Conservation (phyloP, 345 rosid species). For the Hibiscus trionum region DNA sequence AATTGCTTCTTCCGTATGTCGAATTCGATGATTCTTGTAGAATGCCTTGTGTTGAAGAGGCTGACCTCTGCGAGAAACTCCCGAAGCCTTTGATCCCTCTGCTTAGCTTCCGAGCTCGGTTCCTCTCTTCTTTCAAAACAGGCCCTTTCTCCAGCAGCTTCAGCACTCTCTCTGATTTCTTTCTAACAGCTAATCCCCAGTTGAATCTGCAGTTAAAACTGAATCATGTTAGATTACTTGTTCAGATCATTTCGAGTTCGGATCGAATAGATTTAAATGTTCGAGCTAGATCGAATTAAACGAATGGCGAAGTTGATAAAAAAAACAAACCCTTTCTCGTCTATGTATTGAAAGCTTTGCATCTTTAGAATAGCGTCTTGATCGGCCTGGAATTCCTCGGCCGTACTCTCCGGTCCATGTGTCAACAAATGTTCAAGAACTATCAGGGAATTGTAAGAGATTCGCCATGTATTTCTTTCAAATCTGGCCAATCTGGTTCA, state of each 20-base stretch:
- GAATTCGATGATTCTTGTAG: slow-evolving; percentile 27
- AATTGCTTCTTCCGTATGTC: slow-evolving; percentile 41
- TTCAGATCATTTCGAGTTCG: too few species aligned
- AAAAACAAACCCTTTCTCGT: slow-evolving; percentile 66
- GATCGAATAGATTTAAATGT: too few species aligned
- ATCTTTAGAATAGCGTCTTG: slow-evolving; percentile 41
- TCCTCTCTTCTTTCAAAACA: slow-evolving; percentile 66
- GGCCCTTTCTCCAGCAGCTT: slow-evolving; percentile 60
- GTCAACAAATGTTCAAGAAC: slow-evolving; percentile 77
- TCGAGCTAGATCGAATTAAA: not conserved
- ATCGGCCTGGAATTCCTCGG: slow-evolving; percentile 66
- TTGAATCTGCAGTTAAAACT: slow-evolving; percentile 47
- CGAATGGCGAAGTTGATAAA: not conserved
- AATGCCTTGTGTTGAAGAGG: slow-evolving; percentile 18
- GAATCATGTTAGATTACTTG: not conserved
- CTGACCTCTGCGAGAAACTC: slow-evolving; percentile 46
- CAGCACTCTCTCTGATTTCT: slow-evolving; percentile 60
- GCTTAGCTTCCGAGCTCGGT: slow-evolving; percentile 66
- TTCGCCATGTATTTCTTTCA: slow-evolving; percentile 76
- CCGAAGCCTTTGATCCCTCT: slow-evolving; percentile 88
- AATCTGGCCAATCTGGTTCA: slow-evolving; percentile 51
- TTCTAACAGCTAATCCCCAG: slow-evolving; percentile 81
- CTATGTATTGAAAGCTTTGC: slow-evolving; percentile 57
- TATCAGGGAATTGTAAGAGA: slow-evolving; percentile 59
- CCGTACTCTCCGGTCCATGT: slow-evolving; percentile 90